phyloP scores from a whole-genome alignment of 306 rosid species.

The Corylus americana region DNA sequence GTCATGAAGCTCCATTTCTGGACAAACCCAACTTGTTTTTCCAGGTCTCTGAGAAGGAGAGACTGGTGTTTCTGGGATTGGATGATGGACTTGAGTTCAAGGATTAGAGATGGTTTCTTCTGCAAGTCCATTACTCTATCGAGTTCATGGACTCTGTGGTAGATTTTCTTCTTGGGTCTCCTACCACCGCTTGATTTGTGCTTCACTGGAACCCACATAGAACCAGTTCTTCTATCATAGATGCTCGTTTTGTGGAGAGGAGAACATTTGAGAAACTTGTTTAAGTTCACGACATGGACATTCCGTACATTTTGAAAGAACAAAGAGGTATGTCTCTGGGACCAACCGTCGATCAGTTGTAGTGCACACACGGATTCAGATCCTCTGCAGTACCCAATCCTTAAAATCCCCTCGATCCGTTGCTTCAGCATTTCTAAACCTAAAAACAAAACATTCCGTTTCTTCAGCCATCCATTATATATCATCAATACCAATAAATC shows the following conservation, averaged over 20 bases:
- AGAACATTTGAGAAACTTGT: slow-evolving; percentile 12
- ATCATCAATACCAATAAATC: too few relatives aligned
- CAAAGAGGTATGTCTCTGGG: neutral
- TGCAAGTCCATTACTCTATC: slow-evolving; percentile 78
- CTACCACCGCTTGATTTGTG: slow-evolving; percentile 71
- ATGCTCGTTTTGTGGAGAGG: neutral
- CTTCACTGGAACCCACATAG: slow-evolving; percentile 28
- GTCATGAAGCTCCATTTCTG: slow-evolving; percentile 90
- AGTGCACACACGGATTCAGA: neutral
- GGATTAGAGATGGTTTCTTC: slow-evolving; percentile 69
- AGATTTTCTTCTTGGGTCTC: slow-evolving; percentile 73
- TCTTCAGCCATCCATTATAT: too few relatives aligned
- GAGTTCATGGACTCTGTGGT: slow-evolving; percentile 64
- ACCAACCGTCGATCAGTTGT: slow-evolving; percentile 27
- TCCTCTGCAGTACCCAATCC: too few relatives aligned
- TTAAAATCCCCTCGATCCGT: too few relatives aligned
- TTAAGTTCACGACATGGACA: neutral
- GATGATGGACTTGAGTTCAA: slow-evolving; percentile 63
- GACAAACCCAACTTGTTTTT: slow-evolving; percentile 84
- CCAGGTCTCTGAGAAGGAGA: slow-evolving; percentile 62
- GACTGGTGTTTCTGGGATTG: slow-evolving; percentile 48
- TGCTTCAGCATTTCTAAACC: too few relatives aligned
- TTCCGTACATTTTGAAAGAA: slow-evolving; percentile 14
- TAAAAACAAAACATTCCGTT: too few relatives aligned
- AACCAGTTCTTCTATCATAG: slow-evolving; percentile 2